phyloP scores from a whole-genome alignment of 768 basidiomycete species.

The Podaxis rugospora region DNA sequence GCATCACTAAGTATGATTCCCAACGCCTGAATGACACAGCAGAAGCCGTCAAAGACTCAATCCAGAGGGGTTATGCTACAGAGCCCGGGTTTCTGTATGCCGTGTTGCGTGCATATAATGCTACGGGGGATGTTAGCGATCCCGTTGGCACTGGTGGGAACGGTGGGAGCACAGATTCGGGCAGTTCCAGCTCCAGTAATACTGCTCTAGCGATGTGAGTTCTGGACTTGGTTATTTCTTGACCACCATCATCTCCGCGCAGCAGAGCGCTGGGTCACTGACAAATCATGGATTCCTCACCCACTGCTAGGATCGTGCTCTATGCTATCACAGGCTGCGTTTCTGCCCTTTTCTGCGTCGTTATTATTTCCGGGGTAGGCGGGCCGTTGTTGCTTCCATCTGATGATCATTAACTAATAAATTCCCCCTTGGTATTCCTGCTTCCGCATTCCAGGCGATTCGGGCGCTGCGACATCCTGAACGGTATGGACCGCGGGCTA shows the following conservation, averaged over 20 bases:
- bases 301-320: conserved; percentile 59
- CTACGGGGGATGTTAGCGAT: conserved; percentile 33
- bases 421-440: conserved; percentile 6
- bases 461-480: conserved; percentile 86
- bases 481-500: conserved; percentile 76
- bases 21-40: conserved; percentile 53
- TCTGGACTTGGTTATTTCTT: not conserved
- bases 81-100: conserved; percentile 66
- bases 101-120: conserved; percentile 60
- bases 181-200: conserved; percentile 23
- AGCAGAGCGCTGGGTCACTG: not conserved
- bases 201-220: conserved; percentile 77
- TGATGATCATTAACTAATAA: not conserved
- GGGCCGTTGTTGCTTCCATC: conserved; percentile 20
- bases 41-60: conserved; percentile 36
- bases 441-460: conserved; percentile 47
- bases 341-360: conserved; percentile 76
- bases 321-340: conserved; percentile 91
- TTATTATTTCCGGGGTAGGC: conserved; percentile 80
- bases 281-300: not conserved
- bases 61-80: conserved; percentile 36
- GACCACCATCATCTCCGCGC: not conserved
- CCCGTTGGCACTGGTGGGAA: conserved; percentile 21
- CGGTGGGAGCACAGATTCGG: conserved; percentile 16
- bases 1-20: conserved; percentile 58